Base-by-base conservation (phyloP, 2,329 filamentous ascomycete species). In the Paraconiothyrium brasiliense region DNA sequence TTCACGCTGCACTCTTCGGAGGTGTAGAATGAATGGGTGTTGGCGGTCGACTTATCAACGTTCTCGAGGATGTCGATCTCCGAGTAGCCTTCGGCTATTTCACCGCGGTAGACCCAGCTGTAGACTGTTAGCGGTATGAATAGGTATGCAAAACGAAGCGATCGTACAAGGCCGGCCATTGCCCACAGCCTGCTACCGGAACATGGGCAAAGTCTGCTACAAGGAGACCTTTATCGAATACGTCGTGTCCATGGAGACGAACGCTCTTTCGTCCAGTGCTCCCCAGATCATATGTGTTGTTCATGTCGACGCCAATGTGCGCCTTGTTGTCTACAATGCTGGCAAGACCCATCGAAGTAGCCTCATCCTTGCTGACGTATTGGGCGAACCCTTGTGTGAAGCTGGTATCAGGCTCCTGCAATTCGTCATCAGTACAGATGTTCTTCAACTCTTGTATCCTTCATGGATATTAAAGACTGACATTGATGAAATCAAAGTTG, bases 41-140 rank as follows among this genome's bases (percentile, higher is more conserved):
- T 54, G 11, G 51, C 51, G 6, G 51, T 54, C 37, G 37, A 8
- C 16, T 54, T 54, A 27, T 54, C 51, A 14, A 54, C 51, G 39
- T 54, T 54, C 24, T 54, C 51, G 16, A 54, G 37, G 51, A 54
- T 54, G 14, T 54, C 51, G 39, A 54, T 54, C 27, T 54, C 51
- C 4, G 51, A 54, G 39, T 54, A 54, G 37, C 51, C 51, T 44
- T 54, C 11, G 51, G 51, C 51, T 54, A 34, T 2, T 32, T 54
- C 51, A 14, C 51, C 51, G 7, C 51, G 51, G 27, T 54, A 54
- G 14, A 54, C 51, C 51, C 51, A 54, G 39, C 51, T 54, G 22
- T 6, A 13, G 20, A 10, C 34, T 9, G 27, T 54, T 54, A 54
- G 32, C 16, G 11, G 4, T 44, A 13, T 2, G 8, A 14, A 4